Base-by-base conservation (phyloP, 257 asterid species). In the Coffea canephora region DNA sequence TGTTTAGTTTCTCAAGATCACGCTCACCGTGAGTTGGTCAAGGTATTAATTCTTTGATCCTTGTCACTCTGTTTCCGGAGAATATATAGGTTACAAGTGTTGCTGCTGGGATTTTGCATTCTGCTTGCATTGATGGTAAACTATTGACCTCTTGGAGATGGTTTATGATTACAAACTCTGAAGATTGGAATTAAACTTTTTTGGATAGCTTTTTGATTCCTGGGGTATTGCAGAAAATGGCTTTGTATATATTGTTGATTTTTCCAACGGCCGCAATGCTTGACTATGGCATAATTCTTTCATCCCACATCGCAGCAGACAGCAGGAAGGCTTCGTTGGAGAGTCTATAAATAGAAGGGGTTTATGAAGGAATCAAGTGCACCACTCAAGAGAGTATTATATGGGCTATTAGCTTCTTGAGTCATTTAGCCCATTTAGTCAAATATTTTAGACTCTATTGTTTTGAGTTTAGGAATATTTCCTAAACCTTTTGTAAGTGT, bases 21-120 rank as follows among this genome's bases (percentile, higher is more conserved):
- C 41, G 21, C 19, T 62, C 18, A 23, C 59, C 46, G 45, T 64
- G 41, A 46, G 70, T 55, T 41, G 39, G 9, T 23, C 12, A 39
- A 69, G 50, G 43, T 55, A 41, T 59, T n/a, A 21, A 34, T 34
- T 72, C 49, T 73, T n/a, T 72, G 78, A 52, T 69, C 74, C 52
- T 83, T 57, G 82, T 55, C 19, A 54, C 71, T 73, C 39, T 81
- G 67, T 75, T 85, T 86, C 36, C 81, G 70, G 69, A 54, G 25
- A 78, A 83, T 73, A 77, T 86, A 52, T 0, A 95, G 99, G 93
- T 92, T 59, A 93, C 87, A 87, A 86, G 89, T 80, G 91, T 87
- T 84, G 89, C 98, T 78, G 94, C 98, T 79, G 99, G 99, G 85
- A 93, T 95, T 98, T 77, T 93, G 89, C 99, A 95, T 82, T 88